Base-by-base conservation (phyloP, 805 yeast genomes). In the Lachancea mirantina region DNA sequence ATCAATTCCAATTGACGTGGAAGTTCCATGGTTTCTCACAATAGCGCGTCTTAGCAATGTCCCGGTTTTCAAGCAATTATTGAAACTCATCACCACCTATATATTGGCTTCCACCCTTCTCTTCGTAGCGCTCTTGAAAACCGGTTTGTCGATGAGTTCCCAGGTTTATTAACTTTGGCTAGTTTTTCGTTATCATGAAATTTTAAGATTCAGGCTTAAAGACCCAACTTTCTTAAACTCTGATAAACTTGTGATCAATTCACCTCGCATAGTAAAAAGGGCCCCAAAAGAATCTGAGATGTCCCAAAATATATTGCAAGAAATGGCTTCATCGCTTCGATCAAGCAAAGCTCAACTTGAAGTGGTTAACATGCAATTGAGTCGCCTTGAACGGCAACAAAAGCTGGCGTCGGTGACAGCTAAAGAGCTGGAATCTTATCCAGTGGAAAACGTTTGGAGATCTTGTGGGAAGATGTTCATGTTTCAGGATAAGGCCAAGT, bases 381-480 rank as follows among this genome's bases (percentile, higher is more conserved):
- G 32, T 5, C 46, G 45, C 15, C 35, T 58, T 14, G 51, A 51
- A 8, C 54, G 55, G 33, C 62, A 58, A 36, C 54, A 49, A 43
- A 67, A 65, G 45, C 52, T 81, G 29, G 68, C 77, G 14, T 68
- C 70, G 16, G 62, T 73, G 26, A 79, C 94, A 6, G 58, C 67
- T 20, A 51, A 66, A 20, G 82, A 80, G 43, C 62, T 85, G 30
- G 62, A 59, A 16, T 64, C 72, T 26, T 59, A 69, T 9, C 66
- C 62, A 7, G 62, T 62, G 14, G 68, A 72, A 7, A 52, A 51
- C 6, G 88, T 87, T 4, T 87, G 94, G 92, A 74, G 83, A 51
- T 84, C 94, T 4, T 72, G 84, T 21, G 96, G 96, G 18, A 81
- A 80, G 57, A 72, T 84, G 19, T 82, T 80, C 52, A 59, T 80